Evolutionary conservation across 2,329 filamentous ascomycete species (phyloP), one percentile per base, ranked within the genome.

Genomic region (Fusarium foetens): DNA sequence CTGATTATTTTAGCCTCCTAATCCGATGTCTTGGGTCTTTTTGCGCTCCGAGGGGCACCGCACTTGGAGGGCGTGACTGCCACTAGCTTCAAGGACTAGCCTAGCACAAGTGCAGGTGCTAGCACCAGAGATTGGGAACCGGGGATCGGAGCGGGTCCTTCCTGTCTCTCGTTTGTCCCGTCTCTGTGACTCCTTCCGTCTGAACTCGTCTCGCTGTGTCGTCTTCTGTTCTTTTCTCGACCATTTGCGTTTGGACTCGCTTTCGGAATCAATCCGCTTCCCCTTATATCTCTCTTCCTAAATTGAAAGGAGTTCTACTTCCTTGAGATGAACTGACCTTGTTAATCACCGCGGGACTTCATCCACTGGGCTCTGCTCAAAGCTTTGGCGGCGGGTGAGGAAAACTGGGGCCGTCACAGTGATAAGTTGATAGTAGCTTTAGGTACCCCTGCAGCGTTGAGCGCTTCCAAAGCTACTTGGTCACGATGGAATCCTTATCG

Each of bases 111-210:
- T 41, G 38, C 38, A 45, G 36, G 36, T 63, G 41, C 65, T 67
- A 61, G 52, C 49, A 62, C 51, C 45, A 57, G 59, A 66, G 48
- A 49, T 69, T 68, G 49, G 48, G 48, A 69, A 70, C 54, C 33
- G 66, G 67, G 68, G 55, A 69, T 61, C 54, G 39, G 66, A 68
- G 70, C 70, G 70, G 65, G 70, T 72, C 70, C 55, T 63, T 58
- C 41, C 45, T 61, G 58, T 65, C 39, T 33, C 46, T 49, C 14
- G 27, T 52, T 45, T 38, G 25, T 42, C 27, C 49, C 51, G 25
- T 42, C 27, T 53, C 51, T 73, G 57, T 67, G 66, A 71, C 70
- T 73, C 57, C 31, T 71, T 70, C 66, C 25, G 70, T 67, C 63
- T 67, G 54, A 38, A 38, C n/a, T 62, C 41, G 65, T 68, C 63